Evolutionary conservation across 78 protist genomes (phyloP).

Genomic region (Dictyostelium purpureum): DNA sequence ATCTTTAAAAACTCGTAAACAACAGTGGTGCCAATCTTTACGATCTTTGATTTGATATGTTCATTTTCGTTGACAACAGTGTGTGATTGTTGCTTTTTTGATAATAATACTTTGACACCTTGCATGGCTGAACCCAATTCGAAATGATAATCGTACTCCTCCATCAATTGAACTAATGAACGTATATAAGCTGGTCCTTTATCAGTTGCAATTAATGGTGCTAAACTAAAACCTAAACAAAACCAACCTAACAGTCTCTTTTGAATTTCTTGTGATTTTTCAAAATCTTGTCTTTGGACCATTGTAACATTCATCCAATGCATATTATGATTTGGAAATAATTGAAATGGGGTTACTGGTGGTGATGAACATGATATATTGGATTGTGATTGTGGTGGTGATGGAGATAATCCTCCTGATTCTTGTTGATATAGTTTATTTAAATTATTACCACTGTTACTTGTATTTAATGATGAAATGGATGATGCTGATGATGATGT

Average conservation of each 20-base stretch:
- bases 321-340: conserved; percentile 1
- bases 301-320: conserved; percentile 72
- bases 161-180: conserved; percentile 67
- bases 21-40: conserved; percentile 64
- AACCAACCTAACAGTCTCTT: conserved; percentile 62
- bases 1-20: conserved; percentile 70
- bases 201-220: conserved; percentile 56
- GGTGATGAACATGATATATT: too few relatives aligned
- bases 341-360: too few relatives aligned
- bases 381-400: too few relatives aligned
- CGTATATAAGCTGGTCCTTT: conserved; percentile 68
- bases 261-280: conserved; percentile 44
- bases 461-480: not conserved
- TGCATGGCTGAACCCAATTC: conserved; percentile 62
- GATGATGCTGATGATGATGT: not conserved
- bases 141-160: conserved; percentile 70
- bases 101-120: conserved; percentile 59
- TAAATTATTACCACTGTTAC: not conserved
- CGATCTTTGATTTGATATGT: conserved; percentile 70
- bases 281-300: conserved; percentile 52
- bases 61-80: conserved; percentile 65
- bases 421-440: not conserved
- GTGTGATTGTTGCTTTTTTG: conserved; percentile 54
- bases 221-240: conserved; percentile 69
- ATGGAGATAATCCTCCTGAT: too few relatives aligned